phyloP scores from a whole-genome alignment of 164 flowering plant genomes.

The Vitis rupestris region DNA sequence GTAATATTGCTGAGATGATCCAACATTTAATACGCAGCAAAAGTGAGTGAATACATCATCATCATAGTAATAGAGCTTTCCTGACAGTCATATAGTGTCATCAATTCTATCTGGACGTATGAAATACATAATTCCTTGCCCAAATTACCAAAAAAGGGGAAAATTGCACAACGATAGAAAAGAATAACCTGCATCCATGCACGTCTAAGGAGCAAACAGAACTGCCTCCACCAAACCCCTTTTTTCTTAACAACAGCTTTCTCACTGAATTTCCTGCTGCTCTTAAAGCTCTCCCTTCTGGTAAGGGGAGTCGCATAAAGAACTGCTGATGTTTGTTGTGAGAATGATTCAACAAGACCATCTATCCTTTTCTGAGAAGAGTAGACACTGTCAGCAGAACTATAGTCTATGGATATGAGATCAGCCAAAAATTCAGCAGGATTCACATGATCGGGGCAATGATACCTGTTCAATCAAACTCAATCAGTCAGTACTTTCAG shows the following conservation, averaged over 20 bases:
- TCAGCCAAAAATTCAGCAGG: conserved; percentile 99
- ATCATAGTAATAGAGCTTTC: too few relatives aligned
- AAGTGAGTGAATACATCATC: too few relatives aligned
- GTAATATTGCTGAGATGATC: too few relatives aligned
- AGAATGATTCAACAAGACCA: conserved; percentile 79
- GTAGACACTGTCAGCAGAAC: conserved; percentile 75
- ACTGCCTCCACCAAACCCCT: conserved; percentile 90
- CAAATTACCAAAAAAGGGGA: too few relatives aligned
- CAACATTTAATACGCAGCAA: too few relatives aligned
- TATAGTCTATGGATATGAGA: conserved; percentile 93
- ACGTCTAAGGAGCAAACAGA: conserved; percentile 81
- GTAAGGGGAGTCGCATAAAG: conserved; percentile 65
- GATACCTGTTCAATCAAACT: conserved; percentile 49
- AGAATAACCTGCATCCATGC: conserved; percentile 96
- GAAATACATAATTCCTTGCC: too few relatives aligned
- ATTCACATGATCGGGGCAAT: conserved; percentile 87
- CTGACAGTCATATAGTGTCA: too few relatives aligned
- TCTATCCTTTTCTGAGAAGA: conserved; percentile 82
- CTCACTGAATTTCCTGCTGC: conserved; percentile 20
- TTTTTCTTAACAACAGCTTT: conserved; percentile 40
- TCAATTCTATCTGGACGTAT: too few relatives aligned
- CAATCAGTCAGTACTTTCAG: neutral
- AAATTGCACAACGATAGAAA: neutral
- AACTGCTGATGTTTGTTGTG: conserved; percentile 39
- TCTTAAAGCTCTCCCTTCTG: conserved; percentile 20